phyloP scores from a whole-genome alignment of 2,329 filamentous ascomycete genomes.

The Coleophoma crateriformis region DNA sequence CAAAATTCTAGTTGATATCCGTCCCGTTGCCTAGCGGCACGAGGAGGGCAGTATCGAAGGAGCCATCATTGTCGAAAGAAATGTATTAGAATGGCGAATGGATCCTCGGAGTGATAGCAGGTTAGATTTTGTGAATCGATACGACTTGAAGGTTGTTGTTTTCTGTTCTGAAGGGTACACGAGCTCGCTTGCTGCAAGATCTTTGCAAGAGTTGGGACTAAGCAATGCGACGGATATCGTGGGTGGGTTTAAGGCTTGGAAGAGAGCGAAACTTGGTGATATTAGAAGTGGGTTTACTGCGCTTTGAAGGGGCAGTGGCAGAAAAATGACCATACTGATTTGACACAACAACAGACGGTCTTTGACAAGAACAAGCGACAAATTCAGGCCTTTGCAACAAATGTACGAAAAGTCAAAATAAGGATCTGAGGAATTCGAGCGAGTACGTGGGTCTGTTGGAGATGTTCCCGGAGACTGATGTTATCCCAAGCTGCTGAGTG shows the following conservation, averaged over 20 bases:
- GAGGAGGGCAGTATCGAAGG: conserved; percentile 2
- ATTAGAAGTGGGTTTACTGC: neutral
- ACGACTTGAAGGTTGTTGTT: conserved; percentile 3
- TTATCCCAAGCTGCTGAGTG: too few relatives aligned
- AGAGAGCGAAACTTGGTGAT: neutral
- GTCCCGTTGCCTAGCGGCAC: neutral
- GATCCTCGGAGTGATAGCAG: conserved; percentile 2
- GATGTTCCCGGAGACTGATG: too few relatives aligned
- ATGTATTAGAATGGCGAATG: conserved; percentile 6
- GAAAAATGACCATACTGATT: too few relatives aligned
- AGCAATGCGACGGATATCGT: neutral
- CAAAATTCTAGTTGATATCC: neutral
- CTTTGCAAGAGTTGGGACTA: conserved; percentile 2
- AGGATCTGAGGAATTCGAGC: too few relatives aligned
- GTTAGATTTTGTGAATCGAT: neutral
- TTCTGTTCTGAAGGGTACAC: conserved; percentile 6
- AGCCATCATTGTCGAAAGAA: conserved; percentile 4
- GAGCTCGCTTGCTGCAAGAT: conserved; percentile 4
- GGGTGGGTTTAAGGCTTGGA: neutral
- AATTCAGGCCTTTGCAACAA: too few relatives aligned
- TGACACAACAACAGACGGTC: too few relatives aligned
- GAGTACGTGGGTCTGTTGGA: too few relatives aligned
- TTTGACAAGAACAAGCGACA: too few relatives aligned
- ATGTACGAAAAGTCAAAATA: too few relatives aligned
- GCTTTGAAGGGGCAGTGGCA: too few relatives aligned